Percentiles rank a stretch among this genome's conserved stretches.
Conservation (phyloP, 2,329 filamentous ascomycete genomes). For the Penicillium corylophilum region DNA sequence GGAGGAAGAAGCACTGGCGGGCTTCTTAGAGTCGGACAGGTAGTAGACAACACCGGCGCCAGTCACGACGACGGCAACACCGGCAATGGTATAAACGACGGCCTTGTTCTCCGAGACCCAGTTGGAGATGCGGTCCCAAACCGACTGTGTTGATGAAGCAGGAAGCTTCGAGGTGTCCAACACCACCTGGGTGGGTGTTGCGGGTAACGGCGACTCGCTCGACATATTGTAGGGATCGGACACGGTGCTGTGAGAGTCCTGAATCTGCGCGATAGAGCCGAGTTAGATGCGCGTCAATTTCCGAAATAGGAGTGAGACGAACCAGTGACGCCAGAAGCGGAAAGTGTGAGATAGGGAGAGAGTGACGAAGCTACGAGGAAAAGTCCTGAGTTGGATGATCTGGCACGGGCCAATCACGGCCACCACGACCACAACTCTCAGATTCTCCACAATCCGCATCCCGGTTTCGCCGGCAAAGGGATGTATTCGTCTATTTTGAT, state of each 20-base stretch:
- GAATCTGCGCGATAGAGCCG: conserved; percentile 7
- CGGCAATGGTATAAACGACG: conserved; percentile 92
- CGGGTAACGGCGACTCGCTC: conserved; percentile 36
- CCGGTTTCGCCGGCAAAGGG: conserved; percentile 10
- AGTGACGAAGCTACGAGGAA: conserved; percentile 33
- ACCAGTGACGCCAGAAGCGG: conserved; percentile 26
- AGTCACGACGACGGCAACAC: conserved; percentile 86
- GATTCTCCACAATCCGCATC: conserved; percentile 21
- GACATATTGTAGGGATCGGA: conserved; percentile 40
- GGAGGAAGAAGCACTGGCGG: conserved; percentile 33
- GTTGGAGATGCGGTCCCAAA: conserved; percentile 85
- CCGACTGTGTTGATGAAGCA: conserved; percentile 58
- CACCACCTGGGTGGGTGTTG: conserved; percentile 35
- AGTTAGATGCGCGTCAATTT: neutral
- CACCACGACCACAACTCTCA: conserved; percentile 14
- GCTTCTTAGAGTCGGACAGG: conserved; percentile 58
- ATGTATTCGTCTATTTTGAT: neutral
- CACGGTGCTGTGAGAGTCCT: conserved; percentile 22
- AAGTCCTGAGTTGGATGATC: conserved; percentile 35
- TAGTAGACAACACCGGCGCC: conserved; percentile 94
- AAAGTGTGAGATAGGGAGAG: conserved; percentile 30
- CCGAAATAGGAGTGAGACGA: neutral
- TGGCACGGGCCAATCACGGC: conserved; percentile 33
- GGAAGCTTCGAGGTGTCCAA: conserved; percentile 44
- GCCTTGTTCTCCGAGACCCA: conserved; percentile 97